Conservation (phyloP, 495 filamentous ascomycete genomes). For the Astrocystis sublimbata region DNA sequence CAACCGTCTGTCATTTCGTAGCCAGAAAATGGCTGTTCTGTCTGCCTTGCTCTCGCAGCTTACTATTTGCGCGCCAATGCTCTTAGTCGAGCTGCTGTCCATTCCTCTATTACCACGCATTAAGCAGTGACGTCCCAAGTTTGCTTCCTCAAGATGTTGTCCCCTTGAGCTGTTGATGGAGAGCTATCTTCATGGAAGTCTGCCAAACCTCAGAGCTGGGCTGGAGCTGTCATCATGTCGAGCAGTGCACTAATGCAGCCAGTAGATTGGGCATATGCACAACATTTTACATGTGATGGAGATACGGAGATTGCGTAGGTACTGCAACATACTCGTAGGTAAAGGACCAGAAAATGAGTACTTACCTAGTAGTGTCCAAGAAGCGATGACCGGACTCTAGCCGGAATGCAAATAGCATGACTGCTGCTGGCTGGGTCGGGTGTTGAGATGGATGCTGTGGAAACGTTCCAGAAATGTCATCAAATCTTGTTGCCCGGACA, state of each 20-base stretch:
- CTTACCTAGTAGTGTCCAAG: neutral
- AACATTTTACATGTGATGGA: too few species aligned
- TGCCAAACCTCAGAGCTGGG: too few species aligned
- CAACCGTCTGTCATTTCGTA: neutral
- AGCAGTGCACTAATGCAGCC: too few species aligned
- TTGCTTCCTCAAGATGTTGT: too few species aligned
- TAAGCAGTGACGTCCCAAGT: too few species aligned
- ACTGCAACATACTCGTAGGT: neutral
- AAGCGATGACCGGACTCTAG: conserved; percentile 1
- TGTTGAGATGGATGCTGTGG: conserved; percentile 1
- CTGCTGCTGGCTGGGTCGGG: neutral
- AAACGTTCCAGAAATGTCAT: conserved; percentile 19
- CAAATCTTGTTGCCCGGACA: conserved; percentile 31
- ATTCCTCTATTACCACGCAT: too few species aligned
- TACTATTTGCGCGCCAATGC: neutral
- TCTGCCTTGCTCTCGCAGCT: neutral
- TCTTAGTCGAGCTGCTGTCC: neutral
- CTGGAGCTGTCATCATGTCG: too few species aligned
- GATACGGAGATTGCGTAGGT: neutral
- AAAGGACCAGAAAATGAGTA: neutral
- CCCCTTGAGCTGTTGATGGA: too few species aligned
- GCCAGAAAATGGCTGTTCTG: neutral
- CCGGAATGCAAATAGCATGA: conserved; percentile 4
- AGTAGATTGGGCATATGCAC: too few species aligned
- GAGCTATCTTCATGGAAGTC: too few species aligned